A percentile compares a stretch with the other conserved stretches of the same genome.
phyloP scores from a whole-genome alignment of 495 filamentous ascomycete species.

The Umbilicaria muhlenbergii region DNA sequence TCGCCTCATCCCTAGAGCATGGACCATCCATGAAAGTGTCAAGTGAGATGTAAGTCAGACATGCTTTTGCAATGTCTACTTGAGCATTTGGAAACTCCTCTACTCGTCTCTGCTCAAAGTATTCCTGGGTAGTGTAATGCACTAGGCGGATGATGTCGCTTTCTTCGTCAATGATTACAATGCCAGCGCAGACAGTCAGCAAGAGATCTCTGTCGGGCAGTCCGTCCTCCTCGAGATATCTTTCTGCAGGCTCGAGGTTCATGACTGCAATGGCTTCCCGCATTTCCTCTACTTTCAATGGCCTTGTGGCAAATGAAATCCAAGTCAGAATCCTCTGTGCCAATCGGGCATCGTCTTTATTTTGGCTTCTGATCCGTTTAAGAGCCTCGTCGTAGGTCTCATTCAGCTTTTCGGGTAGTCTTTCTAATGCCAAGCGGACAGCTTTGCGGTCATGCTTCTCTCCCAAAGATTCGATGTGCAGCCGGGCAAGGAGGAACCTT shows the following conservation, averaged over 20 bases:
- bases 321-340: conserved; percentile 25
- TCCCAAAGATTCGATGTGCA: conserved; percentile 27
- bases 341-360: conserved; percentile 9
- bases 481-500: conserved; percentile 37
- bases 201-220: conserved; percentile 5
- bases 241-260: conserved; percentile 4
- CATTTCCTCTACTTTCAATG: conserved; percentile 26
- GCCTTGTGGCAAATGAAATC: conserved; percentile 24
- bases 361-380: conserved; percentile 25
- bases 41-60: conserved; percentile 17
- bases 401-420: conserved; percentile 14
- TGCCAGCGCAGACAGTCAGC: conserved; percentile 11
- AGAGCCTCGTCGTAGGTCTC: conserved; percentile 26
- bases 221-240: conserved; percentile 7
- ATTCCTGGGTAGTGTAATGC: conserved; percentile 13
- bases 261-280: conserved; percentile 28
- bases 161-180: conserved; percentile 9
- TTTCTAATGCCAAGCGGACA: conserved; percentile 18
- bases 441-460: conserved; percentile 16
- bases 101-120: conserved; percentile 1
- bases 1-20: neutral
- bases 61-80: conserved; percentile 14
- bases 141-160: conserved; percentile 9
- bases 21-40: conserved; percentile 4
- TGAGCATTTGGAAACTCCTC: conserved; percentile 11